phyloP scores from a whole-genome alignment of 2,329 filamentous ascomycete species.

The Orbilia ellipsospora region DNA sequence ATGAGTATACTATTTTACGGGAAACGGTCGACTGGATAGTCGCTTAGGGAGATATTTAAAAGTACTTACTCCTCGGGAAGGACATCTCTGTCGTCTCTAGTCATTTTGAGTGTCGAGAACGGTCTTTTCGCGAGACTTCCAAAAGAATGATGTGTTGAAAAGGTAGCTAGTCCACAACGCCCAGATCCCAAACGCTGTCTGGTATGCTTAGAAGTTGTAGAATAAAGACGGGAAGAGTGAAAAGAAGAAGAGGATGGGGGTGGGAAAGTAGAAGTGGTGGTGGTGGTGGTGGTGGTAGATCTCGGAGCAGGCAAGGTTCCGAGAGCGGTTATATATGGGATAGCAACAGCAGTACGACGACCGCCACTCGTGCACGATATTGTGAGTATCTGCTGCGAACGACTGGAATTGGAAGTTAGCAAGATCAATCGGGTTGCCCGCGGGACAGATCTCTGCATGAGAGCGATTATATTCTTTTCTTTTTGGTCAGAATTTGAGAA shows the following conservation, averaged over 20 bases:
- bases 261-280: not conserved
- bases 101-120: slow-evolving; percentile 36
- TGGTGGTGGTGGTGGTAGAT: not conserved
- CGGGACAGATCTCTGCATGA: slow-evolving; percentile 29
- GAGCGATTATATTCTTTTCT: slow-evolving; percentile 27
- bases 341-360: slow-evolving; percentile 33
- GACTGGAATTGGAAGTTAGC: slow-evolving; percentile 49
- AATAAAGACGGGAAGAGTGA: too few relatives aligned
- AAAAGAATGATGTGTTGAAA: slow-evolving; percentile 14
- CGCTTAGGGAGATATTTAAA: not conserved
- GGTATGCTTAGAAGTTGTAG: slow-evolving; percentile 11
- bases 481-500: too few relatives aligned
- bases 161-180: slow-evolving; percentile 2
- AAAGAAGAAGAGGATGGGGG: too few relatives aligned
- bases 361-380: slow-evolving; percentile 31
- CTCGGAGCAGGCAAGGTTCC: slow-evolving; percentile 12
- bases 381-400: slow-evolving; percentile 18
- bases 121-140: slow-evolving; percentile 5
- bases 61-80: slow-evolving; percentile 51
- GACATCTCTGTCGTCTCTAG: slow-evolving; percentile 51
- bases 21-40: not conserved
- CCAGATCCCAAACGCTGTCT: slow-evolving; percentile 6
- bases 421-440: slow-evolving; percentile 19
- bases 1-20: not conserved
- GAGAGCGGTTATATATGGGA: slow-evolving; percentile 40